Base-by-base conservation (phyloP, 208 protist species). In the Leishmania turanica region DNA sequence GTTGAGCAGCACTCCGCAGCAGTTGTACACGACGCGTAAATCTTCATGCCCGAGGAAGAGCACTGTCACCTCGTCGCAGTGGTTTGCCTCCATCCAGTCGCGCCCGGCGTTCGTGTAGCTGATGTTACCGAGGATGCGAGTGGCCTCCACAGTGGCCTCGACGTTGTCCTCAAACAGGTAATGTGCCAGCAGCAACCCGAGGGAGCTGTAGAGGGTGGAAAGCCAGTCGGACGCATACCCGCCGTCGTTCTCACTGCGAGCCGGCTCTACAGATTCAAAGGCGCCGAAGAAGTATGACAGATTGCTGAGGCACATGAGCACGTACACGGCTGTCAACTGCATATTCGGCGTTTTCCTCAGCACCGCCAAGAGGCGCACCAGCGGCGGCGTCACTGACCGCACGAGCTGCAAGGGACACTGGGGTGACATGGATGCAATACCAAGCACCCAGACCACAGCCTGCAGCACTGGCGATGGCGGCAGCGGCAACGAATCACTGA, bases 241-340 rank as follows among this genome's bases (percentile, higher is more conserved):
- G 15, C 34, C 47, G 31, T 73, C 74, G 3, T 8, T 37, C 11
- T 37, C 78, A 56, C 65, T 79, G 49, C 56, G 27, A n/a, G 27
- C 40, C 51, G 6, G 42, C 27, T 89, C 82, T 51, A 42, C 68
- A 62, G 70, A 77, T 73, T 94, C 91, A 24, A 94, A 77, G 47
- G 85, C 77, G 78, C 82, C 79, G 78, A 95, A 96, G 69, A 92
- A 95, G 80, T 88, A 96, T 27, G 91, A 95, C 58, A 96, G 86
- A 73, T 96, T 96, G 79, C 91, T 95, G 45, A 96, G 74, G 64
- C 87, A 91, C 93, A 96, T 96, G 66, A 96, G 87, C 9, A 90
- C 88, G 81, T 95, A 93, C 31, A 96, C 80, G 27, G 84, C 85
- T 1, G 90, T 92, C 34, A 89, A 75, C 34, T 85, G 87, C 74